Evolutionary conservation across 257 asterid species (phyloP).

Genomic region (Penstemon eatonii): DNA sequence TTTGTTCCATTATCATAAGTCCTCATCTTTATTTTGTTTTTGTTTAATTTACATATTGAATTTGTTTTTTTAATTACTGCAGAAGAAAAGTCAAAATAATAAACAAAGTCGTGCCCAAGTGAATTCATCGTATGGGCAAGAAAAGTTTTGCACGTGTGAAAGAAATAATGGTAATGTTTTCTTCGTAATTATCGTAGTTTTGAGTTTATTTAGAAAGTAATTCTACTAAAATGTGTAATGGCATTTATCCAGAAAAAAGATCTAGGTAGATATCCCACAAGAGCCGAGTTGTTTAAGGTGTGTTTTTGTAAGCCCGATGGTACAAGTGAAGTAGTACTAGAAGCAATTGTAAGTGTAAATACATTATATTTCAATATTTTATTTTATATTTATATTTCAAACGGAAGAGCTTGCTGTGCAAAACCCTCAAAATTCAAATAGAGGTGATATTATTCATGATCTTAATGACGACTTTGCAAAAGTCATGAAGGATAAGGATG

Average conservation of each 20-base stretch:
- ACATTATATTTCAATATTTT: background rate
- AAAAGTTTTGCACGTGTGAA: background rate
- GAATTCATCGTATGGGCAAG: slow-evolving; percentile 21
- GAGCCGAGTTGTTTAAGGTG: too few relatives aligned
- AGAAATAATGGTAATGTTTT: slow-evolving; percentile 11
- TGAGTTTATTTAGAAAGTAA: background rate
- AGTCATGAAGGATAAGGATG: background rate
- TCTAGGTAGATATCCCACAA: too few relatives aligned
- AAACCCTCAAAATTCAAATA: background rate
- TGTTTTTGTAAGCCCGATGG: too few relatives aligned
- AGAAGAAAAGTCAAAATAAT: background rate
- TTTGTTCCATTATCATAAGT: background rate
- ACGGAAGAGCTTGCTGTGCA: background rate
- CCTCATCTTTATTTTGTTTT: background rate
- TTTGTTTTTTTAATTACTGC: background rate
- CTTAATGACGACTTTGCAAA: background rate
- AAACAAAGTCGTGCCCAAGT: background rate
- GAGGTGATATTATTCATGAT: too few relatives aligned
- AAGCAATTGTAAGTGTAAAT: background rate
- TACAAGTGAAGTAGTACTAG: background rate
- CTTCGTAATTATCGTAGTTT: background rate
- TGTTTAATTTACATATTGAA: background rate
- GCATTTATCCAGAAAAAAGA: too few relatives aligned
- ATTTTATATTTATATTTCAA: background rate
- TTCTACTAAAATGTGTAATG: too few relatives aligned